Percentiles rank a stretch among this genome's conserved stretches.
phyloP scores from a whole-genome alignment of 176 grass and related monocot species.

The Eragrostis nindensis region DNA sequence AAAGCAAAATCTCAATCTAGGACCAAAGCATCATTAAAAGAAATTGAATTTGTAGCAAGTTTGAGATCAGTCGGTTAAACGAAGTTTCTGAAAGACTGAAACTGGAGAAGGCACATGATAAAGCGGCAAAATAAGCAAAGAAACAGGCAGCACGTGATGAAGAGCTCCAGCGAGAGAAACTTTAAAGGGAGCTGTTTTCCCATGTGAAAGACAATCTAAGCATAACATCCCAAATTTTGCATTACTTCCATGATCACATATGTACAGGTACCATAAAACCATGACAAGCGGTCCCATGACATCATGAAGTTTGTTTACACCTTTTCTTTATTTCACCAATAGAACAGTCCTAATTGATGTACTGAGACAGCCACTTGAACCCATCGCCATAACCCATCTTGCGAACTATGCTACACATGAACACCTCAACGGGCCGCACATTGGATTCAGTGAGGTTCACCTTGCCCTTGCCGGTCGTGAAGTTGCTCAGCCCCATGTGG shows the following conservation, averaged over 20 bases:
- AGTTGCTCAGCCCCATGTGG: constrained; percentile 73
- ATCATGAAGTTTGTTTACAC: constrained; percentile 8
- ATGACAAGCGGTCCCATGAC: constrained; percentile 16
- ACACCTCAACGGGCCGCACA: constrained; percentile 75
- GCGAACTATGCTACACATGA: constrained; percentile 88
- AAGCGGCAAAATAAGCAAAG: no score
- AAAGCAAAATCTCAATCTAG: no score
- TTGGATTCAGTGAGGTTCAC: constrained; percentile 68
- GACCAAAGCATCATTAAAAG: no score
- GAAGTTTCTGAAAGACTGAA: no score
- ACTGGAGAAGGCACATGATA: no score
- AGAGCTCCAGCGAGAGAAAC: background rate
- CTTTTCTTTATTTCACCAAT: background rate
- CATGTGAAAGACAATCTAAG: constrained; percentile 7
- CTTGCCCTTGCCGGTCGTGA: constrained; percentile 80
- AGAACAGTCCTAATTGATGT: constrained; percentile 60
- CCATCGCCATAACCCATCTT: constrained; percentile 91
- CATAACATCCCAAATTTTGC: constrained; percentile 30
- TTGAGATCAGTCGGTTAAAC: no score
- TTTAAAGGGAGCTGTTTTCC: background rate
- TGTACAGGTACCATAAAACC: constrained; percentile 39
- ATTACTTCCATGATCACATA: constrained; percentile 36
- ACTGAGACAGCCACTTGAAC: constrained; percentile 89
- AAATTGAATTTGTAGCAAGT: no score
- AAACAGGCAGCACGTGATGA: background rate